These are phyloP conservation scores for Persicaria tinctoria DNA, from an alignment of 148 eudicot species.

Conservation along the genomic window DNA sequence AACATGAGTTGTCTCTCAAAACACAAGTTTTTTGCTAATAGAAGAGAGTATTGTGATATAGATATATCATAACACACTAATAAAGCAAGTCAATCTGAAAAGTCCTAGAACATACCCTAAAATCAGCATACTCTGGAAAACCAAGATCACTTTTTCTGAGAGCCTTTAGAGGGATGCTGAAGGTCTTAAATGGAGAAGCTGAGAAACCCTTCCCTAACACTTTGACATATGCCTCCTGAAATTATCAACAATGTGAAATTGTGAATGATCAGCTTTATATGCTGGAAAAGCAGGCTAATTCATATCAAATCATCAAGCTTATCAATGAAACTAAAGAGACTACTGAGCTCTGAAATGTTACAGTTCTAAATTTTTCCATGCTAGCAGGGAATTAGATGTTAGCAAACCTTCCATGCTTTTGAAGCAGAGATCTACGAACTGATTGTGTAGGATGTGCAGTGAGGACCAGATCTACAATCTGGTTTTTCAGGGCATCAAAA, in stretches of 20 bases:
- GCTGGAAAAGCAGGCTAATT: not conserved
- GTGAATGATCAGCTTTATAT: not conserved
- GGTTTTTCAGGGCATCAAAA: conserved; percentile 90
- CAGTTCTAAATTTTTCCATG: not conserved
- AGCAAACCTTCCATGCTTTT: conserved; percentile 89
- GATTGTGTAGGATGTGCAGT: conserved; percentile 99
- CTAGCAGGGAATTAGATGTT: not conserved
- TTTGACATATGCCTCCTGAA: conserved; percentile 93
- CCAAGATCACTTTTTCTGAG: conserved; percentile 14
- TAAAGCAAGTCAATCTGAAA: not conserved
- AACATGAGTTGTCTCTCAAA: no score
- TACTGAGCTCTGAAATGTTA: not conserved
- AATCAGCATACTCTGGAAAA: conserved; percentile 15
- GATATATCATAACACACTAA: not conserved
- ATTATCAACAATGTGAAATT: not conserved
- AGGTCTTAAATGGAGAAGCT: conserved; percentile 75
- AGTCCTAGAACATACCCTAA: conserved; percentile 29
- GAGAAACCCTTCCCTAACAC: conserved; percentile 89
- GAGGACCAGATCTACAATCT: conserved; percentile 85
- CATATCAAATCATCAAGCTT: not conserved
- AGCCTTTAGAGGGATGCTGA: conserved; percentile 39
- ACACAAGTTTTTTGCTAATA: not conserved
- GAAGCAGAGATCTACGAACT: conserved; percentile 89
- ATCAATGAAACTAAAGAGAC: not conserved
- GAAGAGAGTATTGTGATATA: not conserved